Evolutionary conservation across 2,329 filamentous ascomycete genomes (phyloP), one percentile per base, ranked within the genome.

Genomic region (Sporothrix variecibatus): DNA sequence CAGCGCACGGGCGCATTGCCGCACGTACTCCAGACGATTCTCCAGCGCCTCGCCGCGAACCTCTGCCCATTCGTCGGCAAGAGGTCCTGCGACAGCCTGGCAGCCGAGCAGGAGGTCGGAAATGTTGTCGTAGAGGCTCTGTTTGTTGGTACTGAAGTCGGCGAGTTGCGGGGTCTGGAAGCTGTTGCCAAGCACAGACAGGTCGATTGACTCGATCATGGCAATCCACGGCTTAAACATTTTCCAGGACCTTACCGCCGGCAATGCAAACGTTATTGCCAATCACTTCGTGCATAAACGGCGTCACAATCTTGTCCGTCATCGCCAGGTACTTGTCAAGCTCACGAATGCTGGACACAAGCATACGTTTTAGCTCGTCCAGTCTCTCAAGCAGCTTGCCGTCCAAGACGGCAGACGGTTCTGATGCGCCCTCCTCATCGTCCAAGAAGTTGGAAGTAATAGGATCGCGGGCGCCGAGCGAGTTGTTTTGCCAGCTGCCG

Each of bases 61-160:
- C 81, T 97, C 94, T 3, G 95, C 90, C 96, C 96, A 99, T 83
- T 99, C 96, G 80, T 99, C 96, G 9, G 92, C 93, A 60, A 99
- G 83, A 6, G 96, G 96, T 9, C 94, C 94, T 6, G 94, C 93
- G n/a, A 98, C 92, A 31, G 93, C 91, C 82, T 99, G 96, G 79
- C 95, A 98, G 74, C 92, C 91, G 69, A 97, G 84, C 3, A 98
- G 84, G 38, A 99, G 88, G 81, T 98, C 96, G 9, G 94, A 95
- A 73, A 97, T 92, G 75, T 94, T 93, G 82, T 98, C 96, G 82
- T 98, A 98, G 23, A 97, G 86, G 78, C 92, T 93, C 82, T 99
- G 96, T 83, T 98, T 98, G 81, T 97, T 94, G 43, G 91, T 89
- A 79, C 91, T 92, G 81, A 98, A 98, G 78, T 98, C 96, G 67